A percentile compares a stretch with the other conserved stretches of the same genome.
Evolutionary conservation across 2,329 filamentous ascomycete species (phyloP).

Genomic region (Thelonectria blattea): DNA sequence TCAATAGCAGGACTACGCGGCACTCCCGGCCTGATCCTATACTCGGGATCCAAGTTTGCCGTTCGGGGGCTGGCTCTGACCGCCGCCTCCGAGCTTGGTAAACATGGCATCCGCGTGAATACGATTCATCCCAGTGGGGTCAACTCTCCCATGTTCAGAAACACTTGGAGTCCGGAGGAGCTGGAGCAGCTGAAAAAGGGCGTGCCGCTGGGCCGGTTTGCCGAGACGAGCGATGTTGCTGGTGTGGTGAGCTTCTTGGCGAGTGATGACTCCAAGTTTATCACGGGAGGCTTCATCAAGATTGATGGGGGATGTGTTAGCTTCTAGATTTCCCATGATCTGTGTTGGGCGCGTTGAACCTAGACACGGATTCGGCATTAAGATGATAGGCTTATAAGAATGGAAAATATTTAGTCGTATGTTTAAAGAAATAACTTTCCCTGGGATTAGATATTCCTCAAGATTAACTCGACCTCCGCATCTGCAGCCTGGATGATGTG

Average conservation of each 20-base stretch:
- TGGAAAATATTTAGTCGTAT: no score
- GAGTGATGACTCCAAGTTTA: slow-evolving; percentile 8
- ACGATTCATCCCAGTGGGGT: slow-evolving; percentile 9
- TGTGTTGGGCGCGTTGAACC: no score
- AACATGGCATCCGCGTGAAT: slow-evolving; percentile 7
- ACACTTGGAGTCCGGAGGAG: not conserved
- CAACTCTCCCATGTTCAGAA: slow-evolving; percentile 8
- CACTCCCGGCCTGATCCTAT: slow-evolving; percentile 5
- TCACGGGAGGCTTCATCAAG: slow-evolving; percentile 5
- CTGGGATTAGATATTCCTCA: not conserved
- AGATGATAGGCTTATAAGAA: no score
- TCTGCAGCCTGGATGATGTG: slow-evolving; percentile 55
- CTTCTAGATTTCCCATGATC: not conserved
- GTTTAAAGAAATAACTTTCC: no score
- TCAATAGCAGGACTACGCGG: slow-evolving; percentile 5
- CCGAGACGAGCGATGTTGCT: not conserved
- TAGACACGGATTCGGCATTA: no score
- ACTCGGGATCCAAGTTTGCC: slow-evolving; percentile 9
- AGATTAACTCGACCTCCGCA: slow-evolving; percentile 48
- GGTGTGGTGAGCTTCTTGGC: slow-evolving; percentile 7
- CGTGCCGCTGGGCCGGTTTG: slow-evolving; percentile 1
- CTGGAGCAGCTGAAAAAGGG: not conserved
- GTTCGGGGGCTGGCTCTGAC: slow-evolving; percentile 3
- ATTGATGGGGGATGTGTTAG: slow-evolving; percentile 5
- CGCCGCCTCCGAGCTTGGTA: slow-evolving; percentile 1